Evolutionary conservation across 441 rosid species (phyloP), one percentile per base, ranked within the genome.

Genomic region (Adansonia grandidieri): DNA sequence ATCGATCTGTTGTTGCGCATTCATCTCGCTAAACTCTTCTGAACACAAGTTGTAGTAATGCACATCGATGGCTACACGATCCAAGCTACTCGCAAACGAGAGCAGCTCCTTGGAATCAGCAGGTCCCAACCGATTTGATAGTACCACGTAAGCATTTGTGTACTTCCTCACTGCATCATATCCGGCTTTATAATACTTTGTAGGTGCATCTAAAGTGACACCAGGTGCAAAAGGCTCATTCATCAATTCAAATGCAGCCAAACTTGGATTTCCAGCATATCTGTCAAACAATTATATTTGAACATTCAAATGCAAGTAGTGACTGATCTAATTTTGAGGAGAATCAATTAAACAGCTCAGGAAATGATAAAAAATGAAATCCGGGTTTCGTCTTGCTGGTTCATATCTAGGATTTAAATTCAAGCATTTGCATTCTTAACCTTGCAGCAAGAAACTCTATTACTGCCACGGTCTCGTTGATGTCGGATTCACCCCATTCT

Each of bases 401-500:
- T 32, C 37, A 32, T 32, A 32, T 32, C 37, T 32, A 32, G 4
- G 37, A 32, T 32, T 32, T 32, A 32, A 32, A 32, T 32, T 32
- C 37, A 32, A 32, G 37, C 37, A 32, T 32, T 32, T 32, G 37
- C 37, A 32, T 32, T 66, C 19, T 44, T 48, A 78, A 86, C 89
- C 86, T 82, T 73, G 28, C 40, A 10, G 84, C 87, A 2, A 86
- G 81, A 74, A 84, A 82, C 40, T 86, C 87, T 56, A 84, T 86
- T 42, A 84, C 81, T n/a, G 80, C 70, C 4, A 81, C 85, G 6
- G 89, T 86, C 1, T 82, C 87, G 5, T 42, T 61, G 4, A 81
- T 79, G 68, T 84, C 10, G 20, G 83, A 72, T 53, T 81, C 82
- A 24, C 81, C 87, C 86, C 89, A 84, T 81, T 86, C 89, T 42